Conservation (phyloP, 2,329 filamentous ascomycete species). For the Pestalotiopsis sp. region DNA sequence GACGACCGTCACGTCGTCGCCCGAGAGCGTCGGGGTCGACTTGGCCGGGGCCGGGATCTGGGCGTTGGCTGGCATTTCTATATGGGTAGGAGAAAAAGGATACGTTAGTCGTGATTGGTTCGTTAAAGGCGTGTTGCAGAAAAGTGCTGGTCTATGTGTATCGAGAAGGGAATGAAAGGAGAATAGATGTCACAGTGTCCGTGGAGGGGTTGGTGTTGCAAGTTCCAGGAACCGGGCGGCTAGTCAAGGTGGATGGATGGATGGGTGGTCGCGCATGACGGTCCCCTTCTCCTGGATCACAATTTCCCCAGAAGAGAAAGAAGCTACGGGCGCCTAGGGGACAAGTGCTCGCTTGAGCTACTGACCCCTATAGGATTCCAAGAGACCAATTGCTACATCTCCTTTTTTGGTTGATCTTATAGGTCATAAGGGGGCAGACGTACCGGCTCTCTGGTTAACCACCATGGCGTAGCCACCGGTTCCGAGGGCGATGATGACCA, state of each 20-base stretch:
- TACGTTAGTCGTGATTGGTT: conserved; percentile 1
- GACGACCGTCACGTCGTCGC: conserved; percentile 82
- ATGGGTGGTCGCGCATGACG: neutral
- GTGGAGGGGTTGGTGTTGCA: neutral
- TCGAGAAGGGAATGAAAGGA: neutral
- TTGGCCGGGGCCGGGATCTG: conserved; percentile 55
- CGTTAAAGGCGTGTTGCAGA: neutral
- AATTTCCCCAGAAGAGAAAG: neutral
- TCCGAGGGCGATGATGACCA: conserved; percentile 50
- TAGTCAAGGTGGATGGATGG: neutral
- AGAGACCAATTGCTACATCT: neutral
- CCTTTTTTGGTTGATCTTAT: neutral
- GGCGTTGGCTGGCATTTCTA: conserved; percentile 46
- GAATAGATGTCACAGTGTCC: neutral
- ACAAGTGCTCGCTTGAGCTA: neutral
- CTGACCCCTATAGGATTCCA: neutral
- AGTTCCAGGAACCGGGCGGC: neutral
- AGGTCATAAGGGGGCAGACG: conserved; percentile 23
- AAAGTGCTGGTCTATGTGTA: neutral
- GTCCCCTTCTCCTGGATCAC: neutral
- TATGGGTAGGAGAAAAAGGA: neutral
- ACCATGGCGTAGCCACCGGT: conserved; percentile 53
- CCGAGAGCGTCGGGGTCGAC: conserved; percentile 71
- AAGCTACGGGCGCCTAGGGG: neutral
- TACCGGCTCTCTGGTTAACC: conserved; percentile 53